These are phyloP conservation scores for Zizania latifolia DNA, from an alignment of 176 grass and related monocot genomes.

Conservation along the genomic window DNA sequence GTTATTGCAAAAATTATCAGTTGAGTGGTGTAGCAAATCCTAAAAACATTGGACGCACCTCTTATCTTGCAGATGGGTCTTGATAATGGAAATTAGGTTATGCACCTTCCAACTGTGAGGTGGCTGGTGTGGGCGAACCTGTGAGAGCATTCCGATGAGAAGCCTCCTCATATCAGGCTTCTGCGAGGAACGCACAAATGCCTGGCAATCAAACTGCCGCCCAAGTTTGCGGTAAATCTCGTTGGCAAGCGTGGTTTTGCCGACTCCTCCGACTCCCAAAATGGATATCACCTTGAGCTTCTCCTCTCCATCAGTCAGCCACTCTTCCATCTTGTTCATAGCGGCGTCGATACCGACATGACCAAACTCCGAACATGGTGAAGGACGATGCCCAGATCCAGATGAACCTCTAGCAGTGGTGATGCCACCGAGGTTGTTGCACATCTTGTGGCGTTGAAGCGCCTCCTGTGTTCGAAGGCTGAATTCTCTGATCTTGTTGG, in stretches of 20 bases:
- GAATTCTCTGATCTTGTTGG: slow-evolving; percentile 34
- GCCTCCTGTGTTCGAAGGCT: slow-evolving; percentile 5
- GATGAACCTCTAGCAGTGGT: not conserved
- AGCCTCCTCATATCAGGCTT: slow-evolving; percentile 24
- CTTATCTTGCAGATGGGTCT: slow-evolving; percentile 26
- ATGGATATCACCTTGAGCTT: slow-evolving; percentile 14
- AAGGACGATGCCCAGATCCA: too few relatives aligned
- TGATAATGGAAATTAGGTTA: slow-evolving; percentile 15
- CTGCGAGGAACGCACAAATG: not conserved
- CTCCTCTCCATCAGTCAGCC: not conserved
- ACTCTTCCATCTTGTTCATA: not conserved
- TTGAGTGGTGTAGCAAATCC: too few relatives aligned
- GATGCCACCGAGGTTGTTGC: not conserved
- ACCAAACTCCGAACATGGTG: not conserved
- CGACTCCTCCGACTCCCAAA: slow-evolving; percentile 10
- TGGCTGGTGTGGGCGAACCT: not conserved
- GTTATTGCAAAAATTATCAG: too few relatives aligned
- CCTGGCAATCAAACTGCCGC: not conserved
- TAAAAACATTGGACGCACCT: slow-evolving; percentile 3
- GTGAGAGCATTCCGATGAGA: slow-evolving; percentile 25
- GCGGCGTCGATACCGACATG: not conserved
- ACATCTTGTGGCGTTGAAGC: not conserved
- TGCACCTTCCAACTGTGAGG: not conserved
- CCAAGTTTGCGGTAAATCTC: slow-evolving; percentile 1
- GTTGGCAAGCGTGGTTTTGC: not conserved